These are phyloP conservation scores for Endotrypanum monterogeii DNA, from an alignment of 208 protist genomes.

Conservation along the genomic window DNA sequence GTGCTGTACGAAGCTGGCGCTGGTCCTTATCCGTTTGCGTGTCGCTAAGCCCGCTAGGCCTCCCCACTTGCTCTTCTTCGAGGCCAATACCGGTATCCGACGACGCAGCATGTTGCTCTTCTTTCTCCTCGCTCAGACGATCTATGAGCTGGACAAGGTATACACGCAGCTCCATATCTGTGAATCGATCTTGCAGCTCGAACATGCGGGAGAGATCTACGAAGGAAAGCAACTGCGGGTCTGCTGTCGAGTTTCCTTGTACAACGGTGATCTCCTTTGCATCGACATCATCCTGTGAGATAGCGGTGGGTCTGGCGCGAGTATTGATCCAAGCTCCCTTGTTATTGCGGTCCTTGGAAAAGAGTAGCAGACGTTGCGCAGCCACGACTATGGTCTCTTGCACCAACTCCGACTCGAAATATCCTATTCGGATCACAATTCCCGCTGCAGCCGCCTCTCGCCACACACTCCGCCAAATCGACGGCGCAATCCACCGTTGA, in stretches of 20 bases:
- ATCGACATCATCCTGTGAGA: not conserved
- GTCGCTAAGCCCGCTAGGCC: not conserved
- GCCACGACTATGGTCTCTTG: conserved; percentile 1
- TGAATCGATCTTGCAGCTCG: conserved; percentile 12
- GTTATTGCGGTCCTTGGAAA: conserved; percentile 27
- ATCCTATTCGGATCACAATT: not conserved
- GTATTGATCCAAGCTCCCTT: conserved; percentile 16
- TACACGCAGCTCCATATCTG: conserved; percentile 14
- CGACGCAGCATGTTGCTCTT: not conserved
- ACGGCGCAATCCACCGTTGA: conserved; percentile 20
- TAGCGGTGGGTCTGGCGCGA: not conserved
- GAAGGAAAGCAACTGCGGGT: conserved; percentile 5
- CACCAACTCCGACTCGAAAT: not conserved
- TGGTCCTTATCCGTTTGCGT: not conserved
- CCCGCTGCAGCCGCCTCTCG: not conserved
- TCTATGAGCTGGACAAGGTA: conserved; percentile 25
- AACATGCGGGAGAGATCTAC: conserved; percentile 9
- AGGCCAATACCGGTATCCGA: not conserved
- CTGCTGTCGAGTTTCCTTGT: too few species aligned
- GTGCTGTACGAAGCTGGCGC: not conserved
- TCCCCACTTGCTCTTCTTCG: not conserved
- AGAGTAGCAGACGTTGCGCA: conserved; percentile 15
- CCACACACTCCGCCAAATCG: conserved; percentile 16
- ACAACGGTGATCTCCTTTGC: not conserved
- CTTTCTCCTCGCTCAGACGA: conserved; percentile 6